Evolutionary conservation across 345 rosid species (phyloP).

Genomic region (Corymbia maculata): DNA sequence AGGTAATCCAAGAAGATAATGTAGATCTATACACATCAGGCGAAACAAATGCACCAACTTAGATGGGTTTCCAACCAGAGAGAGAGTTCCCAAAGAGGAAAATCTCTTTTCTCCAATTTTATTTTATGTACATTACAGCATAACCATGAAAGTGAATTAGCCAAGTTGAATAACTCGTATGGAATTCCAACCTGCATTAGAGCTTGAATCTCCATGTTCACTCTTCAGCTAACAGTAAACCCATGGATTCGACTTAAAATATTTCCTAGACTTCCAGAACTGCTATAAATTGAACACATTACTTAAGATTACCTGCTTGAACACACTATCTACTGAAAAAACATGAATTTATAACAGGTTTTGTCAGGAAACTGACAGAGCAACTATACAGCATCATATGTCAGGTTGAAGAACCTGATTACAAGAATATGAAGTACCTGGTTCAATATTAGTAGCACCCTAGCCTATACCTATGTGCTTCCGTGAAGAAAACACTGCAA

Average conservation of each 20-base stretch:
- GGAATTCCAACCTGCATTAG: conserved; percentile 47
- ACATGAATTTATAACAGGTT: neutral
- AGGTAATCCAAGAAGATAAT: neutral
- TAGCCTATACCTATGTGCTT: conserved; percentile 61
- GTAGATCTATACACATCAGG: neutral
- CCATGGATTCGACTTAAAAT: conserved; percentile 48
- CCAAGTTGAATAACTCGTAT: neutral
- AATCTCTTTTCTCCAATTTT: neutral
- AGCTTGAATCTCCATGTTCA: conserved; percentile 80
- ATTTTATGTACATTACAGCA: neutral
- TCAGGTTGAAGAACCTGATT: neutral
- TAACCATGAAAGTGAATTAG: neutral
- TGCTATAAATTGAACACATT: conserved; percentile 29
- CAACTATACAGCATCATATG: neutral
- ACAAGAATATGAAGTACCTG: conserved; percentile 26
- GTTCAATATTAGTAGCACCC: conserved; percentile 54
- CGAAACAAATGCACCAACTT: neutral
- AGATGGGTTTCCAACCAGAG: neutral
- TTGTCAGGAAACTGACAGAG: neutral
- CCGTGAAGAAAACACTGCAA: conserved; percentile 54
- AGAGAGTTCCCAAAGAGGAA: neutral
- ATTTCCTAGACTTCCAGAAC: conserved; percentile 61
- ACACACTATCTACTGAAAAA: conserved; percentile 5
- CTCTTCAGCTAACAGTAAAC: conserved; percentile 43
- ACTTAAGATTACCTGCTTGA: conserved; percentile 14